These are phyloP conservation scores for Exophiala aquamarina DNA, from an alignment of 2,329 filamentous ascomycete genomes.

Conservation along the genomic window DNA sequence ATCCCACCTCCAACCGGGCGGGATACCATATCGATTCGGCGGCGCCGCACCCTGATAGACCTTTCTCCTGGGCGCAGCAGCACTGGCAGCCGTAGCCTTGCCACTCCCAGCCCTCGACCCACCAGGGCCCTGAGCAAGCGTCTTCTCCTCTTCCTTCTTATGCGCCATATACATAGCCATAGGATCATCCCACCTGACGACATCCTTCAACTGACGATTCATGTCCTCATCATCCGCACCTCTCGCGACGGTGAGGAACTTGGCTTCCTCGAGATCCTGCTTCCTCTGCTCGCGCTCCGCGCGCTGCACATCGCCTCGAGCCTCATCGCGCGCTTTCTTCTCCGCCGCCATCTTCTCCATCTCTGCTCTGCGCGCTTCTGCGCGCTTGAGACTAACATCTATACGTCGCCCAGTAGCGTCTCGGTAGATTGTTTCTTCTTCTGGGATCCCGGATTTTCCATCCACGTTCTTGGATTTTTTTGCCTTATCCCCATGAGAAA, in stretches of 20 bases:
- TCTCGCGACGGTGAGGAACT: conserved; percentile 76
- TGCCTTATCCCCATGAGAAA: conserved; percentile 41
- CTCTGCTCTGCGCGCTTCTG: conserved; percentile 77
- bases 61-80: conserved; percentile 46
- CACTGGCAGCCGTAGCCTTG: too few relatives aligned
- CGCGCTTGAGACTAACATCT: conserved; percentile 86
- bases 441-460: conserved; percentile 35
- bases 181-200: conserved; percentile 89
- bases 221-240: conserved; percentile 80
- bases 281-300: conserved; percentile 64
- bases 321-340: conserved; percentile 64
- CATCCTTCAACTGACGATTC: conserved; percentile 77
- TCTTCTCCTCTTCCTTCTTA: conserved; percentile 44
- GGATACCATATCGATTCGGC: conserved; percentile 91
- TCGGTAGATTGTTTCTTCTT: conserved; percentile 86
- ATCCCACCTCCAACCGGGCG: conserved; percentile 93
- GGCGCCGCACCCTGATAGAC: conserved; percentile 76
- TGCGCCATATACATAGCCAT: conserved; percentile 74
- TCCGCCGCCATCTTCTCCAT: conserved; percentile 69
- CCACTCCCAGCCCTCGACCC: too few relatives aligned
- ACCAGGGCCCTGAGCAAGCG: conserved; percentile 25
- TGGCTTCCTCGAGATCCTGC: conserved; percentile 74
- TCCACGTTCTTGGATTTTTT: conserved; percentile 23
- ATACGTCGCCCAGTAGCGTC: conserved; percentile 94
- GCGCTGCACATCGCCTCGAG: conserved; percentile 83